Evolutionary conservation across 768 basidiomycete genomes (phyloP), one percentile per base, ranked within the genome.

Genomic region (Trametes villosa): DNA sequence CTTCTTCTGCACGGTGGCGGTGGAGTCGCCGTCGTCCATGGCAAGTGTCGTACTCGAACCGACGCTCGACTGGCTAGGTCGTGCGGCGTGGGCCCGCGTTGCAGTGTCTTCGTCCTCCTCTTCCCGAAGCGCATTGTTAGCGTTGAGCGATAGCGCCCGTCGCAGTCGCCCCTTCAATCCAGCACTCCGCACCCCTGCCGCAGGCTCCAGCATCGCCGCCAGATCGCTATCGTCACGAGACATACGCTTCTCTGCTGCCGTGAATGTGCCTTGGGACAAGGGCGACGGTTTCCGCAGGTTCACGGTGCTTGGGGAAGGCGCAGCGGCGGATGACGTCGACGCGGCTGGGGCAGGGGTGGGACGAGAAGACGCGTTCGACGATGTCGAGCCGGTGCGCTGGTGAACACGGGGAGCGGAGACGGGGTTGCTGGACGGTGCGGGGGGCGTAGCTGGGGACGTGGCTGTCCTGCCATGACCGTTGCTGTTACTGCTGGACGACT

Each of bases 161-260:
- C 89, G 85, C 40, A 94, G 78, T 57, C 86, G 84, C 66, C 85
- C 87, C 71, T 93, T 94, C 64, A 96, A 79, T 0, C 93, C 93
- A 15, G 84, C 81, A 58, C 82, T 81, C 57, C 88, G 83, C 44
- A 79, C 72, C 67, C 79, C 79, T 20, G 79, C 72, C 2, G 72
- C 67, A 36, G 73, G 75, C 57, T 77, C 79, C 26, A 75, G 70
- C 76, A 87, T 81, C 46, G 84, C 76, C 1, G 80, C 82, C 29
- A 89, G 77, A 74, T 90, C 88, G 58, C 84, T 87, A 67, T 91
- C 89, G 73, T 90, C 88, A 60, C 83, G 82, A 22, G 90, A 91
- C 83, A 89, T 88, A 53, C 90, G 85, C 68, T 87, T 85, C 72
- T 91, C 89, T 3, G 84, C 74, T 27, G 85, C 84, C 9, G 84